phyloP scores from a whole-genome alignment of 2,329 filamentous ascomycete genomes.

The Pseudocercospora ulei region DNA sequence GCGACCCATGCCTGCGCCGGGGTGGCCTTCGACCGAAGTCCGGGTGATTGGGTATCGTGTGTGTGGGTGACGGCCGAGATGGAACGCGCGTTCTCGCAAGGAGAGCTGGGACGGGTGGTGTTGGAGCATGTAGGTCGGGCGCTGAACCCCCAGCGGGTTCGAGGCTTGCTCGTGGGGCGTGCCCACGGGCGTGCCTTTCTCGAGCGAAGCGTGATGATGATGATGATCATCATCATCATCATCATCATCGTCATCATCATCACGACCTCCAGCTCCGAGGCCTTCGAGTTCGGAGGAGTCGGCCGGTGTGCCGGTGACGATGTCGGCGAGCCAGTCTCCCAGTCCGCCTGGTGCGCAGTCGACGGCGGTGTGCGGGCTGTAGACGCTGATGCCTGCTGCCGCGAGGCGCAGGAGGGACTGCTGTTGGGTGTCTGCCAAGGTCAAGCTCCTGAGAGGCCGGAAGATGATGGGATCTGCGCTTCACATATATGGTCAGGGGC shows the following conservation, averaged over 20 bases:
- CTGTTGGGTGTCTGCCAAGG: conserved; percentile 75
- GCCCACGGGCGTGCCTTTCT: conserved; percentile 13
- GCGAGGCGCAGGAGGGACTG: conserved; percentile 70
- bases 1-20: conserved; percentile 52
- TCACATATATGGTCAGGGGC: conserved; percentile 28
- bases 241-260: too few species aligned
- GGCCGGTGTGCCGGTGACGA: conserved; percentile 54
- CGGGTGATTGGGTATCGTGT: conserved; percentile 48
- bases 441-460: conserved; percentile 79
- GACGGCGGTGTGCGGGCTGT: conserved; percentile 89
- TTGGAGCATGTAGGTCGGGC: conserved; percentile 39
- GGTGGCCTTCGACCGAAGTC: conserved; percentile 36
- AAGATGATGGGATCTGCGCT: conserved; percentile 87
- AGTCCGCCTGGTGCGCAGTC: conserved; percentile 78
- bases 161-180: conserved; percentile 23
- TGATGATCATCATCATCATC: too few species aligned
- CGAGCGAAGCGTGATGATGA: conserved; percentile 10
- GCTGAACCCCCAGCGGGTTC: conserved; percentile 28
- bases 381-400: conserved; percentile 78
- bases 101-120: conserved; percentile 43
- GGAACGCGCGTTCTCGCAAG: conserved; percentile 31
- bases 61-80: conserved; percentile 41
- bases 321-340: conserved; percentile 87
- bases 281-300: conserved; percentile 21
- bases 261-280: conserved; percentile 13